Conservation (phyloP, 73 alveolate species). For the Loxodes magnus region DNA sequence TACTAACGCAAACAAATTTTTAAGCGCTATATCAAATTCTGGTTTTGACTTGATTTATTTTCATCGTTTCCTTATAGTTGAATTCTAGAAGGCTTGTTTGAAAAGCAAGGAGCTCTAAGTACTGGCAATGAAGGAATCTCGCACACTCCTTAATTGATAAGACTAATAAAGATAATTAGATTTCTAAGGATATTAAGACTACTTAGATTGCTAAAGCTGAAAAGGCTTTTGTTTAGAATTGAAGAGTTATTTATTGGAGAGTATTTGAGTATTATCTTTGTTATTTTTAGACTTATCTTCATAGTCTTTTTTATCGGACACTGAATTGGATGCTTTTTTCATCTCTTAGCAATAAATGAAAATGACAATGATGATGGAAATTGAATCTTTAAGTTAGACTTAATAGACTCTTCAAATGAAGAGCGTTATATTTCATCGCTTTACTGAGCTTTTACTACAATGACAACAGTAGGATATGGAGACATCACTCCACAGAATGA, state of each 20-base stretch:
- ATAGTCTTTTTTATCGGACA: background rate
- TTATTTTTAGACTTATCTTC: background rate
- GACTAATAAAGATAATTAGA: background rate
- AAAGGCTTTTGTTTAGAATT: conserved; percentile 1
- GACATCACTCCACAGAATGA: conserved; percentile 62
- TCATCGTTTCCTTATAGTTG: conserved; percentile 7
- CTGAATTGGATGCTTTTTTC: background rate
- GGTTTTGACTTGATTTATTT: background rate
- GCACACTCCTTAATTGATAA: background rate
- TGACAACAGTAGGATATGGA: conserved; percentile 90
- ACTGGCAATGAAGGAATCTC: background rate
- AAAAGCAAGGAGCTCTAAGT: too few species aligned
- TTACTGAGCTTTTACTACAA: conserved; percentile 83
- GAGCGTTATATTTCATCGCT: conserved; percentile 49
- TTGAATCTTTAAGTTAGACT: too few species aligned
- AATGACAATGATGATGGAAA: too few species aligned
- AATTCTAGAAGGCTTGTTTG: background rate
- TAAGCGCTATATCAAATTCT: background rate
- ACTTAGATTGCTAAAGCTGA: background rate
- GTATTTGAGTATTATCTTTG: background rate
- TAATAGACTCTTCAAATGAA: too few species aligned
- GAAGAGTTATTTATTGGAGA: conserved; percentile 1
- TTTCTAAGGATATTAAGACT: background rate
- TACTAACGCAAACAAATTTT: background rate
- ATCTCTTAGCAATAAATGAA: too few species aligned